Percentiles rank a stretch among this genome's conserved stretches.
These are phyloP conservation scores for Coemansia javaensis DNA, from an alignment of 192 early-diverging fungal species.

Conservation along the genomic window DNA sequence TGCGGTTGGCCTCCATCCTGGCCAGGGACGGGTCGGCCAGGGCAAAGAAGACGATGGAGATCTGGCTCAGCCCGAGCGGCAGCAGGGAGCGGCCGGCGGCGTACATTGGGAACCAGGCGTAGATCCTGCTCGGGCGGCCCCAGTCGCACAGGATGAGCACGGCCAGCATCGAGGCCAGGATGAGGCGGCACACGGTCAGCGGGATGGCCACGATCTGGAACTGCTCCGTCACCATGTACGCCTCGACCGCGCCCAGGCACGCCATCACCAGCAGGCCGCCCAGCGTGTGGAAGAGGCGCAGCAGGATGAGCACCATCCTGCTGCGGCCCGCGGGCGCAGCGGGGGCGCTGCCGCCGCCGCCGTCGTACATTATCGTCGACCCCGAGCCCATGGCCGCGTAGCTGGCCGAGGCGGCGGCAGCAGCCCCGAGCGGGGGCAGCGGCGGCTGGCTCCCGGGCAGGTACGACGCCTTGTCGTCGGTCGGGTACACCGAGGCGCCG, in stretches of 20 bases:
- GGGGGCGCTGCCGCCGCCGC: background rate
- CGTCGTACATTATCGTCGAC: too few relatives aligned
- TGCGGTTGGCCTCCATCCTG: constrained; percentile 5
- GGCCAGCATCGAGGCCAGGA: constrained; percentile 13
- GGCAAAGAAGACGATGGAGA: constrained; percentile 31
- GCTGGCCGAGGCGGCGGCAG: too few relatives aligned
- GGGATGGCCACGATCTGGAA: constrained; percentile 22
- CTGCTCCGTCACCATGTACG: constrained; percentile 25
- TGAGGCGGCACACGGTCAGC: constrained; percentile 29
- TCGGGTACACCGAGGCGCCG: too few relatives aligned
- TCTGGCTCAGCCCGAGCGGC: constrained; percentile 32
- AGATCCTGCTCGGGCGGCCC: constrained; percentile 7
- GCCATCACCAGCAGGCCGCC: constrained; percentile 4
- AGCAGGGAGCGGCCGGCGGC: constrained; percentile 20
- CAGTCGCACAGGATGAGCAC: constrained; percentile 34
- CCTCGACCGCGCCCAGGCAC: constrained; percentile 28
- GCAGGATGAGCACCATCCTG: background rate
- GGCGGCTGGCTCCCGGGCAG: too few relatives aligned
- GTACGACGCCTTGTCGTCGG: too few relatives aligned
- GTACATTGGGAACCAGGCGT: constrained; percentile 39
- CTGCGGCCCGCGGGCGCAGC: constrained; percentile 1
- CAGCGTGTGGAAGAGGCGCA: constrained; percentile 19
- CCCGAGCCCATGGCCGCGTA: too few relatives aligned
- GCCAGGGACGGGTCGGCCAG: constrained; percentile 27
- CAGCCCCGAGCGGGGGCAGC: too few relatives aligned